These are phyloP conservation scores for Orbilia quercus DNA, from an alignment of 2,329 filamentous ascomycete species.

Conservation along the genomic window DNA sequence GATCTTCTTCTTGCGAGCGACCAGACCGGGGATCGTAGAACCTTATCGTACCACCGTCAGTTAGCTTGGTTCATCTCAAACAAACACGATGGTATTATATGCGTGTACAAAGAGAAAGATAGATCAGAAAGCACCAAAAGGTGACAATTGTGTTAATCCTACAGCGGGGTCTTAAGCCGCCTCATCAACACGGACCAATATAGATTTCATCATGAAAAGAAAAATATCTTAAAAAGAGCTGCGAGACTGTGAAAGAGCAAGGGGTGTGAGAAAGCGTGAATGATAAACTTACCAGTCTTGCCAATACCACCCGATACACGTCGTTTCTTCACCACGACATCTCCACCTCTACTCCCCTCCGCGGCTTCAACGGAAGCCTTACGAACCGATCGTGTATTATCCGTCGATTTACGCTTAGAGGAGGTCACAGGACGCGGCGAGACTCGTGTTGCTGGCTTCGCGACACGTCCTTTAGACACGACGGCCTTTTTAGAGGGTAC, in stretches of 20 bases:
- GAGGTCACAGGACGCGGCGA: conserved; percentile 21
- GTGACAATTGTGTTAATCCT: conserved; percentile 55
- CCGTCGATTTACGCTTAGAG: conserved; percentile 42
- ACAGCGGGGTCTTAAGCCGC: conserved; percentile 57
- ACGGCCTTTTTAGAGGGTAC: conserved; percentile 47
- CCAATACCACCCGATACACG: conserved; percentile 25
- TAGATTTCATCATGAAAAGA: conserved; percentile 54
- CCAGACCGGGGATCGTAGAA: conserved; percentile 29
- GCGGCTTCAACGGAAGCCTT: conserved; percentile 24
- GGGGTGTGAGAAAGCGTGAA: not conserved
- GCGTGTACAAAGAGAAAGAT: conserved; percentile 9
- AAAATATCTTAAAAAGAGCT: not conserved
- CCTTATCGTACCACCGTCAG: conserved; percentile 18
- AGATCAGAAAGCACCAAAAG: conserved; percentile 53
- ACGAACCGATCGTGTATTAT: conserved; percentile 31
- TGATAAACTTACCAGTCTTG: conserved; percentile 30
- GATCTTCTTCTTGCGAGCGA: conserved; percentile 50
- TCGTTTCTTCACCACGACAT: conserved; percentile 13
- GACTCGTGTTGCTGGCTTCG: conserved; percentile 28
- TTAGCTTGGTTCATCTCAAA: conserved; percentile 19
- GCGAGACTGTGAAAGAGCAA: too few relatives aligned
- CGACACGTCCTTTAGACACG: conserved; percentile 43
- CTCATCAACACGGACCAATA: conserved; percentile 57
- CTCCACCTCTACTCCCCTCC: not conserved
- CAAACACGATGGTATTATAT: not conserved